Conservation (phyloP, 306 rosid species). For the Cajanus cajan region DNA sequence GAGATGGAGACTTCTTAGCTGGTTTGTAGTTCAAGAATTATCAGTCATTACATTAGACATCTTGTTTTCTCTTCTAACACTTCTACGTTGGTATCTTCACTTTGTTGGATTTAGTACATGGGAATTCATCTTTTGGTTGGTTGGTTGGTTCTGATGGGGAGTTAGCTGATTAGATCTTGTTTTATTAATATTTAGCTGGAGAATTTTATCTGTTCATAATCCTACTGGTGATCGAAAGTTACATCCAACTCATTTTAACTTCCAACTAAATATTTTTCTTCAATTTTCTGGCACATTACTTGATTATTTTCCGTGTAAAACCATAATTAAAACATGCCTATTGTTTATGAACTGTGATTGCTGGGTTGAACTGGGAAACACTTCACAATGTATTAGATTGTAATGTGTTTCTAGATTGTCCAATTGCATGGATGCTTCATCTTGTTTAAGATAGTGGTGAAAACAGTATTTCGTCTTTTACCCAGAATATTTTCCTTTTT, state of each 20-base stretch:
- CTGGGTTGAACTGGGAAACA: neutral
- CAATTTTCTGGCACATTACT: neutral
- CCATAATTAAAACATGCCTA: neutral
- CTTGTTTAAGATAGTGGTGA: neutral
- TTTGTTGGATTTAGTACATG: slow-evolving; percentile 32
- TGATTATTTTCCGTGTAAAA: neutral
- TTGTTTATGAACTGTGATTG: neutral
- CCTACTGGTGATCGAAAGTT: neutral
- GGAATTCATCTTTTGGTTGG: slow-evolving; percentile 36
- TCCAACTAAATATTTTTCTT: neutral
- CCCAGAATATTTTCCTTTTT: neutral
- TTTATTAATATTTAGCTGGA: neutral
- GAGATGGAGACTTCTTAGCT: slow-evolving; percentile 60
- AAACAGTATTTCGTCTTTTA: neutral
- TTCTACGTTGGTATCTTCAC: slow-evolving; percentile 28
- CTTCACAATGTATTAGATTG: neutral
- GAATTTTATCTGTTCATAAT: neutral
- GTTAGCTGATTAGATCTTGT: neutral
- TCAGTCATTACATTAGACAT: slow-evolving; percentile 45
- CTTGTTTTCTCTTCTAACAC: slow-evolving; percentile 27
- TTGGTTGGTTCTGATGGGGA: slow-evolving; percentile 23
- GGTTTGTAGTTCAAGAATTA: slow-evolving; percentile 56
- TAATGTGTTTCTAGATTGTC: neutral
- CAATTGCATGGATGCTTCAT: neutral
- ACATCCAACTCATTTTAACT: neutral